phyloP scores from a whole-genome alignment of 2,329 filamentous ascomycete genomes.

The Sordariomycetes sp. region DNA sequence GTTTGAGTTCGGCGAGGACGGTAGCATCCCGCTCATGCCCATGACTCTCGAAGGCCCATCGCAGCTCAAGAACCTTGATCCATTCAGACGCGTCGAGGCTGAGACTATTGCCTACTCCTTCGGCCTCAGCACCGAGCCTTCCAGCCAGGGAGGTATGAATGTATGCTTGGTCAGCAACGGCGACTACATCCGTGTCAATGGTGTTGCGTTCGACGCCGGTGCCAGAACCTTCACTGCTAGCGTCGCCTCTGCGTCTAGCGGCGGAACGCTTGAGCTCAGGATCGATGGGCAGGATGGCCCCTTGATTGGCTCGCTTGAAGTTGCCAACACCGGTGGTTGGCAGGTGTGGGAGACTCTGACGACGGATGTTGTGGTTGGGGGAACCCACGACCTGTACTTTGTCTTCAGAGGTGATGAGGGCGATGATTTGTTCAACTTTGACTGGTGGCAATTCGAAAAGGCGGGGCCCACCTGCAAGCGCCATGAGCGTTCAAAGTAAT shows the following conservation, averaged over 20 bases:
- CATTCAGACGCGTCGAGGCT: conserved; percentile 16
- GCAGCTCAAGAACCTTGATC: conserved; percentile 15
- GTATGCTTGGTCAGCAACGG: conserved; percentile 16
- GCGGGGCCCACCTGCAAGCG: too few species aligned
- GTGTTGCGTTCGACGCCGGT: conserved; percentile 17
- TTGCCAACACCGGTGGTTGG: too few species aligned
- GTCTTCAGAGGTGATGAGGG: too few species aligned
- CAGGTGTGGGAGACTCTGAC: too few species aligned
- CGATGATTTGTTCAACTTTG: too few species aligned
- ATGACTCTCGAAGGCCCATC: conserved; percentile 16
- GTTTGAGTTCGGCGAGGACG: too few species aligned
- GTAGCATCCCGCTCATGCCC: too few species aligned
- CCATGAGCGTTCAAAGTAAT: too few species aligned
- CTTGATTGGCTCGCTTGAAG: neutral
- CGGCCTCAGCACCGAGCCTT: conserved; percentile 12
- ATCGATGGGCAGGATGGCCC: conserved; percentile 9
- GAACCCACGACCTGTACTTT: too few species aligned
- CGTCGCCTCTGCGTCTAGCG: conserved; percentile 13
- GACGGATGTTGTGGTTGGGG: too few species aligned
- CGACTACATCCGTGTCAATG: conserved; percentile 21
- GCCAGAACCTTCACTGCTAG: conserved; percentile 13
- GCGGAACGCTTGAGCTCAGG: conserved; percentile 16
- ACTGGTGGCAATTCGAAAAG: too few species aligned
- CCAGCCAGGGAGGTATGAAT: conserved; percentile 14
- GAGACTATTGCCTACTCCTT: conserved; percentile 18